phyloP scores from a whole-genome alignment of 495 filamentous ascomycete genomes.

The Aspergillus taichungensis region DNA sequence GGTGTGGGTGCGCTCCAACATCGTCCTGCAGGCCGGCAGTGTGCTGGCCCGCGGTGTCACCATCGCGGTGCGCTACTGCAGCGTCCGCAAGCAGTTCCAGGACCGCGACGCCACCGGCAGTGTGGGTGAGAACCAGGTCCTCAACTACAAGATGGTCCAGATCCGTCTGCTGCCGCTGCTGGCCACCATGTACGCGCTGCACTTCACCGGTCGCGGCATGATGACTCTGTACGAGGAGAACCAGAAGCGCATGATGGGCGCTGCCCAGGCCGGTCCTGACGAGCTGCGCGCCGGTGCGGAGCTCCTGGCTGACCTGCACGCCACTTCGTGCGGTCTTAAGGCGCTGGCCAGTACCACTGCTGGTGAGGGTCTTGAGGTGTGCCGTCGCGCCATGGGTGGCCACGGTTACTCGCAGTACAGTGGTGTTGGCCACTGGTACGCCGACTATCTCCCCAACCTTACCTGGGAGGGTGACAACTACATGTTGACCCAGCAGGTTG shows the following conservation, averaged over 20 bases:
- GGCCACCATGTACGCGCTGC: constrained; percentile 65
- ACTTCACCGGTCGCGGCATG: constrained; percentile 65
- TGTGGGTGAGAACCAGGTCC: constrained; percentile 56
- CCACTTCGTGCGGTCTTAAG: constrained; percentile 66
- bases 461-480: constrained; percentile 67
- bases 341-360: constrained; percentile 58
- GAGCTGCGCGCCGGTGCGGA: constrained; percentile 55
- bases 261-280: constrained; percentile 48
- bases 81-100: constrained; percentile 62
- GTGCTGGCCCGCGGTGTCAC: constrained; percentile 66
- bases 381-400: constrained; percentile 62
- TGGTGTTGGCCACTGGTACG: constrained; percentile 59
- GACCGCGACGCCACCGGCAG: constrained; percentile 51
- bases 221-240: constrained; percentile 58
- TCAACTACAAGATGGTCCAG: constrained; percentile 74
- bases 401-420: constrained; percentile 64
- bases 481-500: constrained; percentile 73
- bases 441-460: constrained; percentile 60
- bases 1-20: constrained; percentile 63
- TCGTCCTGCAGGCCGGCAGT: constrained; percentile 57
- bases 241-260: constrained; percentile 50
- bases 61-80: constrained; percentile 62
- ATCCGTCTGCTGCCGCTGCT: constrained; percentile 58
- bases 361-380: constrained; percentile 60
- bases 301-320: constrained; percentile 62